Evolutionary conservation across 2,329 filamentous ascomycete genomes (phyloP), one percentile per base, ranked within the genome.

Genomic region (Cadophora malorum): DNA sequence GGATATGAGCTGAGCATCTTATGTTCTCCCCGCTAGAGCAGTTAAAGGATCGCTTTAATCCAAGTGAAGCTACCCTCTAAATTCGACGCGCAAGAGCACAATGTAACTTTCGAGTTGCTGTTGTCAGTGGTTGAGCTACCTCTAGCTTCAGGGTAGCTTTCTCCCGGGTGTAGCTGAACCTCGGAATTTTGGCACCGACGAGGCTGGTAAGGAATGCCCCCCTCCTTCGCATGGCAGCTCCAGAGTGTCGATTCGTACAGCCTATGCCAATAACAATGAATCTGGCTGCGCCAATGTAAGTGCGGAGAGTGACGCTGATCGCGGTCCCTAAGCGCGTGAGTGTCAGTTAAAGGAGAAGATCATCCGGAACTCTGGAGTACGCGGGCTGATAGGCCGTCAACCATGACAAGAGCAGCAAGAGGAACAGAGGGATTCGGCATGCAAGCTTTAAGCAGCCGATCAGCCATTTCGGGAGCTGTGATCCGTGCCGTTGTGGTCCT

Each of bases 291-390:
- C n/a, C 45, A 49, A 21, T 49, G 6, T 49, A 8, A 49, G 45
- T 21, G 56, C 56, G n/a, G 33, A 49, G n/a, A 60, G 41, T 23
- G 38, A 41, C 60, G 68, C 50, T 41, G 68, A 70, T 70, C 25
- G 28, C 28, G 28, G 28, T 28, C 35, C 35, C 28, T 65, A 65
- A 69, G 65, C 65, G 63, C 59, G 64, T 56, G 64, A 59, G 64
- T 28, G n/a, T 19, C 16, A 49, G 45, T 33, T 38, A 38, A 28
- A 33, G 63, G 69, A 53, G 55, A 68, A 66, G 69, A 71, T 71
- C 69, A 65, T 61, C 69, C 63, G 67, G 61, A 63, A 65, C 38
- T 55, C 50, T 66, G 23, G 12, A 58, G 63, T 38, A 64, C 55
- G 25, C 52, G 33, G 33, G 12, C 12, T 53, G 56, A 66, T 63